phyloP scores from a whole-genome alignment of 305 asterid genomes.

The Fraxinus platypoda region DNA sequence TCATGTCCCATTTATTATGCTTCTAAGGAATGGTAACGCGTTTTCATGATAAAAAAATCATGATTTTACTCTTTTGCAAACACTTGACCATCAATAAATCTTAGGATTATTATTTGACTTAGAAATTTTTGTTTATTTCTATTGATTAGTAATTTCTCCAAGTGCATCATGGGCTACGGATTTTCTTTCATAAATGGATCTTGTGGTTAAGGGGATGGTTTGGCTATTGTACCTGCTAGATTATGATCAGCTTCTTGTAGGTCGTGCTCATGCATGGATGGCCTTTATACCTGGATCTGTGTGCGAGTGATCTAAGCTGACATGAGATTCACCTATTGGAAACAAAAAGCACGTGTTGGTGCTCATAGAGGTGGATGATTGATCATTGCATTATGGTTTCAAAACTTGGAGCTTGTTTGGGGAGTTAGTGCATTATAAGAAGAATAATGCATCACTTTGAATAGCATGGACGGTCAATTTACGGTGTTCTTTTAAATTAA shows the following conservation, averaged over 20 bases:
- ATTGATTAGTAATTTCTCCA: neutral
- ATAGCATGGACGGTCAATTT: neutral
- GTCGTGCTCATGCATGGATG: neutral
- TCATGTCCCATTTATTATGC: neutral
- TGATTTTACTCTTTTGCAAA: neutral
- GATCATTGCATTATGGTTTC: neutral
- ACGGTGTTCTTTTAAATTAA: neutral
- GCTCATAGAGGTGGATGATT: neutral
- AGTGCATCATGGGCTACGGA: neutral
- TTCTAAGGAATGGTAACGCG: neutral
- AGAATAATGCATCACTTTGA: constrained; percentile 1
- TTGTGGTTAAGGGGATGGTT: neutral
- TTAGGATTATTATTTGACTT: neutral
- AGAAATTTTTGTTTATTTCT: neutral
- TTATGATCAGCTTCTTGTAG: neutral
- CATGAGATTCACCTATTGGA: neutral
- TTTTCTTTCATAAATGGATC: neutral
- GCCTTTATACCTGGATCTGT: neutral
- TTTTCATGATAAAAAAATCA: neutral
- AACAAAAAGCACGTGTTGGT: neutral
- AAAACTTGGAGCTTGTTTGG: neutral
- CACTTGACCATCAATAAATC: neutral
- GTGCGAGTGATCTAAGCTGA: neutral
- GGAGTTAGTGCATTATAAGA: neutral
- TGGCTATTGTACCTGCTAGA: neutral